A percentile compares a stretch with the other conserved stretches of the same genome.
These are phyloP conservation scores for Nemania serpens DNA, from an alignment of 2,329 filamentous ascomycete genomes.

Conservation along the genomic window DNA sequence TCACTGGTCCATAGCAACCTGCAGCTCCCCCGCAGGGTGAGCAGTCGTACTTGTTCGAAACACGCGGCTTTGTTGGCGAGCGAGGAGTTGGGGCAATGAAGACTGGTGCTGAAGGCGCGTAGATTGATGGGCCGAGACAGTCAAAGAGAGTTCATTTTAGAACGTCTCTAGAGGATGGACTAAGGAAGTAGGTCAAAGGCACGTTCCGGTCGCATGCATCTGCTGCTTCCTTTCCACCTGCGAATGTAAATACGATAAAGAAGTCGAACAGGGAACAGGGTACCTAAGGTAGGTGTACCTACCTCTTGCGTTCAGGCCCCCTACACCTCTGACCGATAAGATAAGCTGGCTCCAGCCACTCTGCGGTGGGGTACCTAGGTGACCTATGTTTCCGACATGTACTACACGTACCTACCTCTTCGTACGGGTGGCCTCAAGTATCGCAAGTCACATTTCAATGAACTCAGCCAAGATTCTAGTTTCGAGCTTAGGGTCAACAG, in stretches of 20 bases:
- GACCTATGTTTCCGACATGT: too few relatives aligned
- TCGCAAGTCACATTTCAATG: too few relatives aligned
- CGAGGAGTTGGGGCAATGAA: conserved; percentile 19
- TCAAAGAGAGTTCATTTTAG: conserved; percentile 40
- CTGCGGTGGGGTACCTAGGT: conserved; percentile 7
- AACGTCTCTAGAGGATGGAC: conserved; percentile 19
- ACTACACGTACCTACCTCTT: too few relatives aligned
- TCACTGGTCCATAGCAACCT: conserved; percentile 35
- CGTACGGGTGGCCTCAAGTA: too few relatives aligned
- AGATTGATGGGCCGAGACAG: conserved; percentile 27
- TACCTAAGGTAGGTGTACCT: conserved; percentile 6
- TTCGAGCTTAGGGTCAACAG: too few relatives aligned
- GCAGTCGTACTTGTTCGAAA: conserved; percentile 33
- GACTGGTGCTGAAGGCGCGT: conserved; percentile 24
- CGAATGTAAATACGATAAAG: conserved; percentile 32
- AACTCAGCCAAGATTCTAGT: too few relatives aligned
- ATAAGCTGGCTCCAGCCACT: conserved; percentile 17
- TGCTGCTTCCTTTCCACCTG: conserved; percentile 17
- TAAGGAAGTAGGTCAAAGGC: conserved; percentile 33
- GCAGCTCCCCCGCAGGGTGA: conserved; percentile 23
- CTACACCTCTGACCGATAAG: conserved; percentile 21
- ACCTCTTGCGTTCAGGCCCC: conserved; percentile 18
- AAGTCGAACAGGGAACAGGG: conserved; percentile 30
- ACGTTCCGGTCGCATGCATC: conserved; percentile 36
- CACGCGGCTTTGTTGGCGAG: conserved; percentile 34